Evolutionary conservation across 305 asterid species (phyloP).

Genomic region (Fraxinus floribunda): DNA sequence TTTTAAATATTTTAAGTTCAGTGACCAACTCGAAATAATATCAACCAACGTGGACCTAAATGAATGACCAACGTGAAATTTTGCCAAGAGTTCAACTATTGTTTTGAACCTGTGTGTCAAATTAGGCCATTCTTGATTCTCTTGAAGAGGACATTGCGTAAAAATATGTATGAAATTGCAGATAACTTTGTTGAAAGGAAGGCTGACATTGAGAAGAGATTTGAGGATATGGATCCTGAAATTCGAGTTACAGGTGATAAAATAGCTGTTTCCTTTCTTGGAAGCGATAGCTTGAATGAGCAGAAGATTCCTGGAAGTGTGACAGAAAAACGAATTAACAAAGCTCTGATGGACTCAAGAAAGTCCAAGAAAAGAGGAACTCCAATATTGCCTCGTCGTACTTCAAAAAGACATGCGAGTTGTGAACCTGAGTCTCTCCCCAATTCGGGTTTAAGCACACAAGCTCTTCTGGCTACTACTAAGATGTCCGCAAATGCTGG

Average conservation of each 20-base stretch:
- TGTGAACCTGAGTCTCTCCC: slow-evolving; percentile 19
- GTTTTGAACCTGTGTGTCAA: neutral
- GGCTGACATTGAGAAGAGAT: slow-evolving; percentile 14
- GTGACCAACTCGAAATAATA: neutral
- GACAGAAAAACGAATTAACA: slow-evolving; percentile 1
- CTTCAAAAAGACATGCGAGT: slow-evolving; percentile 31
- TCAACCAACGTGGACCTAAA: neutral
- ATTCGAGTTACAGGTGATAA: neutral
- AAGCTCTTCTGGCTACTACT: slow-evolving; percentile 29
- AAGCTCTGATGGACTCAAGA: neutral
- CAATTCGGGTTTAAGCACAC: slow-evolving; percentile 19
- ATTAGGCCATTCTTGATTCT: neutral
- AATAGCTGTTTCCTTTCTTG: slow-evolving; percentile 3
- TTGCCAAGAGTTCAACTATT: neutral
- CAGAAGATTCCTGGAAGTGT: slow-evolving; percentile 27
- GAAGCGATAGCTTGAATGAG: slow-evolving; percentile 20
- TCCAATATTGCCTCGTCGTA: slow-evolving; percentile 19
- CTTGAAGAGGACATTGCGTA: neutral
- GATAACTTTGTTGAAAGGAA: slow-evolving; percentile 20
- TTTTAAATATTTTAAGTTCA: neutral
- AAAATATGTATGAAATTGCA: slow-evolving; percentile 13
- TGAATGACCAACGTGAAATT: neutral
- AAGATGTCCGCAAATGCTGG: slow-evolving; percentile 21
- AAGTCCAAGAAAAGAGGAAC: slow-evolving; percentile 33
- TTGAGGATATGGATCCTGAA: slow-evolving; percentile 19